Conservation (phyloP, 345 rosid species). For the Populus nigra region DNA sequence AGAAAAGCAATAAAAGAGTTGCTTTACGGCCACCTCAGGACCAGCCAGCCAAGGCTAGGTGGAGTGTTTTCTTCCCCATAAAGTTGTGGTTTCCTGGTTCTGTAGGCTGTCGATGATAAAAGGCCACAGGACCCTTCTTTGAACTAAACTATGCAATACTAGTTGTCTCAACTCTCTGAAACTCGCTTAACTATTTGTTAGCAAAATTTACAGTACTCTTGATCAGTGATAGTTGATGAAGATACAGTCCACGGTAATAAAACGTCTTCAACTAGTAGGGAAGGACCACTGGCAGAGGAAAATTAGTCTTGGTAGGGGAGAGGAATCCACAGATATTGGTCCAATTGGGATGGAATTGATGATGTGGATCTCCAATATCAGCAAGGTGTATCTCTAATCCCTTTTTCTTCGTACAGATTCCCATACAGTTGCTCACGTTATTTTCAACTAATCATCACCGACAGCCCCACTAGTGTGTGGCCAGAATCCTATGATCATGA, state of each 20-base stretch:
- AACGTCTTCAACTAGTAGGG: conserved; percentile 19
- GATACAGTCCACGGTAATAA: not conserved
- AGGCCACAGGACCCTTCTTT: not conserved
- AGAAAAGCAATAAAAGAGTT: not conserved
- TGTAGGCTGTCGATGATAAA: not conserved
- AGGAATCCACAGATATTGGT: conserved; percentile 35
- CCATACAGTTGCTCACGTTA: conserved; percentile 41
- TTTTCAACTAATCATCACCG: conserved; percentile 62
- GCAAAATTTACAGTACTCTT: not conserved
- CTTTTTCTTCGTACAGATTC: conserved; percentile 32
- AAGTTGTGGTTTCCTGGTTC: conserved; percentile 11
- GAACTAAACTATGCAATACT: not conserved
- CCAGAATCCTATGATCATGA: conserved; percentile 33
- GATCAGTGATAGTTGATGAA: not conserved
- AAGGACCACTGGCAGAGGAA: conserved; percentile 38
- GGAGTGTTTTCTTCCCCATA: not conserved
- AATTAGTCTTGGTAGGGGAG: conserved; percentile 13
- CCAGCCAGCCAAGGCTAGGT: not conserved
- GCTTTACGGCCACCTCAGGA: conserved; percentile 14
- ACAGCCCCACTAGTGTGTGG: conserved; percentile 35
- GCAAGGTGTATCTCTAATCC: conserved; percentile 22
- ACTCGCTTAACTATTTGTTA: not conserved
- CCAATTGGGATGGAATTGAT: conserved; percentile 27
- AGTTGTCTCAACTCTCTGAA: not conserved
- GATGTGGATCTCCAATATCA: conserved; percentile 44